Evolutionary conservation across 2,329 filamentous ascomycete genomes (phyloP).

Genomic region (Aureobasidium sp.): DNA sequence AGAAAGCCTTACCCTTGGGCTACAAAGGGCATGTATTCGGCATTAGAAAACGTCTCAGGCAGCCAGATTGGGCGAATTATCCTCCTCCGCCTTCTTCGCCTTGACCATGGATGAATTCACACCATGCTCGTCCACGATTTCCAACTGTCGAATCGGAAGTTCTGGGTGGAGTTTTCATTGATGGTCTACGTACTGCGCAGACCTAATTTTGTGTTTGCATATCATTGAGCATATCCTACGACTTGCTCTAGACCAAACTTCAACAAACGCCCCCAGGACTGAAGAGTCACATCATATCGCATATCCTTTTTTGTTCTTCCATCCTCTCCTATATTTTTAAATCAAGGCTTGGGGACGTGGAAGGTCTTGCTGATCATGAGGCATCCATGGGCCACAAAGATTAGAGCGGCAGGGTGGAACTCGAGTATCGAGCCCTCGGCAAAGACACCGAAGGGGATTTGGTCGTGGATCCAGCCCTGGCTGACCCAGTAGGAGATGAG

Average conservation of each 20-base stretch:
- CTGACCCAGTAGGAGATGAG: constrained; percentile 87
- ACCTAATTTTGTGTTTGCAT: not conserved
- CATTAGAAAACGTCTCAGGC: not conserved
- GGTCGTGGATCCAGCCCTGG: constrained; percentile 68
- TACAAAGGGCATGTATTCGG: not conserved
- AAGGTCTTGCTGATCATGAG: constrained; percentile 93
- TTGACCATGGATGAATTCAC: not conserved
- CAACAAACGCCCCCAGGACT: not conserved
- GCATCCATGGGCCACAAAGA: constrained; percentile 86
- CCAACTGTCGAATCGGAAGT: no score
- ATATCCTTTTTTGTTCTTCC: not conserved
- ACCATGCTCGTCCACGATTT: not conserved
- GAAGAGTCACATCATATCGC: not conserved
- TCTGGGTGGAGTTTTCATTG: not conserved
- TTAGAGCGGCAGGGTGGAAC: constrained; percentile 70
- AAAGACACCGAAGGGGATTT: constrained; percentile 68
- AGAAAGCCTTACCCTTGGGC: not conserved
- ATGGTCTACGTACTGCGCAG: not conserved
- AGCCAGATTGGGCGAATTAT: not conserved
- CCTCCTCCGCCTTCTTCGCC: not conserved
- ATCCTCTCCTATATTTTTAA: not conserved
- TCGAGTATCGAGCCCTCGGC: constrained; percentile 61
- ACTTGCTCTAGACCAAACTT: not conserved
- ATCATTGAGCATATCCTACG: not conserved
- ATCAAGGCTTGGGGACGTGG: constrained; percentile 77